A percentile compares a stretch with the other conserved stretches of the same genome.
These are phyloP conservation scores for Phytophthora citrophthora DNA, from an alignment of 352 stramenopile species.

Conservation along the genomic window DNA sequence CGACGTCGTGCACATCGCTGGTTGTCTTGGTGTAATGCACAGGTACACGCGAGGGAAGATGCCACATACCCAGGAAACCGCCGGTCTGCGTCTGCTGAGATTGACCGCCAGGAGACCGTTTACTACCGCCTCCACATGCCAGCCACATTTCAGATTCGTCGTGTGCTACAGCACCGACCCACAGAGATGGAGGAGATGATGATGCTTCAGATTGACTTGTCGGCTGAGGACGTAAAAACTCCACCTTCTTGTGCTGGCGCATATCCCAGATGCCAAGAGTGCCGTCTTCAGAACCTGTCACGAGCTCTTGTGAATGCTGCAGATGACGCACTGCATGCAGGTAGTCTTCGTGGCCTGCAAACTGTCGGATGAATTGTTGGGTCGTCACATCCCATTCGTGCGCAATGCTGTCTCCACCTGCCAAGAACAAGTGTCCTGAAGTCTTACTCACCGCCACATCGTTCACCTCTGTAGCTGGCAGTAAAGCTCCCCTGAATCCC, in stretches of 20 bases:
- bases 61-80: slow-evolving; percentile 80
- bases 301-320: slow-evolving; percentile 72
- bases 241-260: slow-evolving; percentile 54
- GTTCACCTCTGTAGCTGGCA: slow-evolving; percentile 74
- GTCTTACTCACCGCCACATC: slow-evolving; percentile 55
- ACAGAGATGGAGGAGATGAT: slow-evolving; percentile 27
- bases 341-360: slow-evolving; percentile 64
- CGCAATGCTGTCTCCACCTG: slow-evolving; percentile 62
- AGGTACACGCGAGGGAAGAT: slow-evolving; percentile 74
- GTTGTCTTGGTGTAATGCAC: slow-evolving; percentile 68
- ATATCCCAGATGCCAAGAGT: slow-evolving; percentile 79
- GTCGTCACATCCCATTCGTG: slow-evolving; percentile 68
- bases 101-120: slow-evolving; percentile 28
- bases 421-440: slow-evolving; percentile 54
- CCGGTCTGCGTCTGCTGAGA: slow-evolving; percentile 22
- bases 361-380: slow-evolving; percentile 63
- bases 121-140: slow-evolving; percentile 60
- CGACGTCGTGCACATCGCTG: slow-evolving; percentile 71
- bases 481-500: slow-evolving; percentile 62
- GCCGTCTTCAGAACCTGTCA: slow-evolving; percentile 76
- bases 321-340: slow-evolving; percentile 70
- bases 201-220: slow-evolving; percentile 11
- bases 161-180: slow-evolving; percentile 67
- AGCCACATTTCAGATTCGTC: slow-evolving; percentile 82
- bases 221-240: slow-evolving; percentile 59